These are phyloP conservation scores for Aegilops sharonensis DNA, from an alignment of 176 grass and related monocot genomes.

Conservation along the genomic window DNA sequence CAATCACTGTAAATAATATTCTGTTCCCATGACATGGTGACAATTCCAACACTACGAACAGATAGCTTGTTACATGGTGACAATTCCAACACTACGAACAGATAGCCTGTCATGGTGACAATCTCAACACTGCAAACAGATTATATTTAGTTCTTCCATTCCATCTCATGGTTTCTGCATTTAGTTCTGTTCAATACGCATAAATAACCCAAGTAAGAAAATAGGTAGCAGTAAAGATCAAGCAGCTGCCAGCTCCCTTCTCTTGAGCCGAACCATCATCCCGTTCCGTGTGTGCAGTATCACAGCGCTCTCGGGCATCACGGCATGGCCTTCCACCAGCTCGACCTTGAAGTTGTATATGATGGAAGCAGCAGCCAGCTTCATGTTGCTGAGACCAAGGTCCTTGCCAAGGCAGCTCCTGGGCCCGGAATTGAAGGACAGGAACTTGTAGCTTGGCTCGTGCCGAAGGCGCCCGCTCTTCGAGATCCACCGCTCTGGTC, in stretches of 20 bases:
- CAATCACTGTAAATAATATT: constrained; percentile 14
- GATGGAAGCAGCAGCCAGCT: constrained; percentile 45
- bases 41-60: neutral
- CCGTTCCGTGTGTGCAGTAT: constrained; percentile 51
- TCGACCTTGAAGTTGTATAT: constrained; percentile 61
- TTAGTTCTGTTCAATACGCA: neutral
- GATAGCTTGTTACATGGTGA: neutral
- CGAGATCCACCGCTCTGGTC: constrained; percentile 52
- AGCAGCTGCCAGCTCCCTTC: constrained; percentile 20
- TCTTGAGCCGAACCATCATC: constrained; percentile 48
- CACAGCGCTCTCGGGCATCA: constrained; percentile 41
- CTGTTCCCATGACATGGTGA: neutral
- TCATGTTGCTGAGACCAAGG: constrained; percentile 51
- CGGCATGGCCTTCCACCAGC: constrained; percentile 33
- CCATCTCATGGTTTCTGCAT: neutral
- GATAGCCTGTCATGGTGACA: neutral
- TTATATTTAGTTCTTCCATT: neutral
- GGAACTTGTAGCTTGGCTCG: constrained; percentile 54
- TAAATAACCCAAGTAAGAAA: neutral
- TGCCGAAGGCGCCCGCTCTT: constrained; percentile 44
- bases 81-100: neutral
- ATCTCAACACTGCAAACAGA: neutral
- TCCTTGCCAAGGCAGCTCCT: constrained; percentile 62
- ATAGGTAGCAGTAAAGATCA: constrained; percentile 18
- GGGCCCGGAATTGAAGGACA: constrained; percentile 48